These are phyloP conservation scores for Populus deltoides DNA, from an alignment of 345 rosid species.

Conservation along the genomic window DNA sequence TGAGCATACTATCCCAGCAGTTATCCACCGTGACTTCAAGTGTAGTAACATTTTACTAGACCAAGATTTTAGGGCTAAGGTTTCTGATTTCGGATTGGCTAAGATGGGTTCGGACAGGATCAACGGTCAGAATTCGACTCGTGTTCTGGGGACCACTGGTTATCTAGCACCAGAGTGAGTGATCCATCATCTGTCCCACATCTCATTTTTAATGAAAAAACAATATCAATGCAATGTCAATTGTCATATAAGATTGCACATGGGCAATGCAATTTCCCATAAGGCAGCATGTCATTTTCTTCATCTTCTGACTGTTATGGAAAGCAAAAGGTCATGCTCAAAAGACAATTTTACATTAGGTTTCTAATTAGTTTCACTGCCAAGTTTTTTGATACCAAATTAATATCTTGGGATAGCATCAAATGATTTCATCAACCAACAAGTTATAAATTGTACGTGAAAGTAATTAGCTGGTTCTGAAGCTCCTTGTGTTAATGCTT, in stretches of 20 bases:
- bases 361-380: background rate
- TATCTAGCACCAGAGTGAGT: constrained; percentile 96
- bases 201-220: background rate
- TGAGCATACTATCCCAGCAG: constrained; percentile 53
- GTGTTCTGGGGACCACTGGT: constrained; percentile 65
- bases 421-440: background rate
- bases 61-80: constrained; percentile 59
- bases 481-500: background rate
- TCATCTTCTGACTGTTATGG: background rate
- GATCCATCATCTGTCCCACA: constrained; percentile 12
- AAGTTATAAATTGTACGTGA: background rate
- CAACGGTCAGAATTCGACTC: constrained; percentile 73
- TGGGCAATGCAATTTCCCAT: constrained; percentile 19
- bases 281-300: constrained; percentile 32
- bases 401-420: background rate
- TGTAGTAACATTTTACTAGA: constrained; percentile 70
- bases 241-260: constrained; percentile 21
- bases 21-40: constrained; percentile 85
- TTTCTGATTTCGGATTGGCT: constrained; percentile 75
- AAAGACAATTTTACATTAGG: background rate
- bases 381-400: background rate
- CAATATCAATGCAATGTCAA: constrained; percentile 15
- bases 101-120: constrained; percentile 68
- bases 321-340: constrained; percentile 1
- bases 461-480: background rate